These are phyloP conservation scores for Cercospora sp. DNA, from an alignment of 2,329 filamentous ascomycete species.

Conservation along the genomic window DNA sequence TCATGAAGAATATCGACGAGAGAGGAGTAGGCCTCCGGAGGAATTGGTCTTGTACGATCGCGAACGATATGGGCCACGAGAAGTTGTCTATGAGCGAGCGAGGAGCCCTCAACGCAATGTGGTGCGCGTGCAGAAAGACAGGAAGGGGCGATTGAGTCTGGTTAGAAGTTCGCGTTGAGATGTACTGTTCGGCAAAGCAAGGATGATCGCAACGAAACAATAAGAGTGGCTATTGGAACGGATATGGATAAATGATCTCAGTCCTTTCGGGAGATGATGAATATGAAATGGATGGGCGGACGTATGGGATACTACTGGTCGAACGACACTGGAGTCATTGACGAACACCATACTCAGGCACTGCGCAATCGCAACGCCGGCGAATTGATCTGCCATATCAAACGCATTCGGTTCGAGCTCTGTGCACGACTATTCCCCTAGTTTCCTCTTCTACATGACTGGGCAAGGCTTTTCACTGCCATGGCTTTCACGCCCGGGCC, in stretches of 20 bases:
- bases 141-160: constrained; percentile 93
- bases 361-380: no score
- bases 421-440: no score
- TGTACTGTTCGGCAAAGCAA: not conserved
- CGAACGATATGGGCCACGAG: constrained; percentile 60
- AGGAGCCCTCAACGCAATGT: constrained; percentile 53
- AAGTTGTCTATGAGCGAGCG: constrained; percentile 48
- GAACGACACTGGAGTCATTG: no score
- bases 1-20: constrained; percentile 45
- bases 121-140: constrained; percentile 79
- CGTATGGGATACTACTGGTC: no score
- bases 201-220: not conserved
- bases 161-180: constrained; percentile 69
- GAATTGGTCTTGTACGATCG: constrained; percentile 45
- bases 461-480: no score
- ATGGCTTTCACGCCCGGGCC: no score
- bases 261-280: not conserved
- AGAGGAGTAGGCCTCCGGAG: not conserved
- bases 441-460: no score
- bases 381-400: no score
- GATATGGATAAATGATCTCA: not conserved
- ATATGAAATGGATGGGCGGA: no score
- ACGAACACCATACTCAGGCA: no score
- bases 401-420: no score
- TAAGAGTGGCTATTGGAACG: not conserved